Evolutionary conservation across 2,329 filamentous ascomycete genomes (phyloP).

Genomic region (Zalaria obscura): DNA sequence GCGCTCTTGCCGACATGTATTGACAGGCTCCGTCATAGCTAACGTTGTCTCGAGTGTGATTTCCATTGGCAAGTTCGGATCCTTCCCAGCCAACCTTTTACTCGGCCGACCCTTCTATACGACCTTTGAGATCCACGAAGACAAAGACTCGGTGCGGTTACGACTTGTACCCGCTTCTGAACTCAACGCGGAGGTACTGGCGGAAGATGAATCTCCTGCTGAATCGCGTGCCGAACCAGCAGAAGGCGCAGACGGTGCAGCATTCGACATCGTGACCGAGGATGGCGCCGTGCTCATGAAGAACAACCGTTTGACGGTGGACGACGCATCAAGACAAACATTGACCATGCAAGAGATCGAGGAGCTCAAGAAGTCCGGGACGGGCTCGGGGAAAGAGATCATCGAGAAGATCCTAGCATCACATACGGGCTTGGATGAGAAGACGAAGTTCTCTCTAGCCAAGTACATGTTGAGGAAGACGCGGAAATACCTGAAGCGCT

Average conservation of each 20-base stretch:
- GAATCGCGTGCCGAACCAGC: conserved; percentile 5
- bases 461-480: conserved; percentile 94
- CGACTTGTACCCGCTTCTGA: conserved; percentile 70
- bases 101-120: conserved; percentile 83
- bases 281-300: conserved; percentile 38
- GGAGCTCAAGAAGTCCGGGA: conserved; percentile 55
- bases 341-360: conserved; percentile 61
- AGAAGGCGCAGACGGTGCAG: conserved; percentile 14
- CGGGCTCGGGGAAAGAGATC: conserved; percentile 70
- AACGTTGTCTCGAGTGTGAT: conserved; percentile 30
- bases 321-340: conserved; percentile 56
- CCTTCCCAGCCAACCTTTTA: conserved; percentile 77
- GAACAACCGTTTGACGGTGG: conserved; percentile 49
- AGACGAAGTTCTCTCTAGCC: conserved; percentile 82
- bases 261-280: conserved; percentile 32
- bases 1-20: conserved; percentile 5
- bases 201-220: conserved; percentile 36
- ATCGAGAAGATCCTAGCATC: conserved; percentile 87
- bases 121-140: conserved; percentile 79
- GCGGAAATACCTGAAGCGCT: conserved; percentile 82
- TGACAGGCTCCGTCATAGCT: conserved; percentile 6
- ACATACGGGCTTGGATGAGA: conserved; percentile 81
- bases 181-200: conserved; percentile 63
- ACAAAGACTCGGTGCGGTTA: conserved; percentile 47
- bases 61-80: conserved; percentile 82